Base-by-base conservation (phyloP, 495 filamentous ascomycete genomes). In the Lindgomyces ingoldianus region DNA sequence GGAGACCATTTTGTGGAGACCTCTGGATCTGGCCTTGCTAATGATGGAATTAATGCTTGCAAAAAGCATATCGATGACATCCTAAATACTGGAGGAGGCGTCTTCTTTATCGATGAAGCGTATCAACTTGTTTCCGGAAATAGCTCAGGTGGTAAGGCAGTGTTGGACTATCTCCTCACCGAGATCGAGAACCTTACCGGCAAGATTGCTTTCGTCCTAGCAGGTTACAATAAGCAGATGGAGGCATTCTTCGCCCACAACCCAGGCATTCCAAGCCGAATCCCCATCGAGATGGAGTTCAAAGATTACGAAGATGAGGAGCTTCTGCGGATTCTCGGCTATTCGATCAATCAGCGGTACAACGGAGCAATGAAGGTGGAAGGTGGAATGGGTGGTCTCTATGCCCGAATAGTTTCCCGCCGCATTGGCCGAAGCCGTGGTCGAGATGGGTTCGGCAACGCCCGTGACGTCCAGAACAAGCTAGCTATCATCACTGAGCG, bases 201-300 rank as follows among this genome's bases (percentile, higher is more conserved):
- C 0, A 90, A 90, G 72, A 73, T 93, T 11, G 86, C 89, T 0
- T 87, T 95, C 59, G 81, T 95, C 14, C 78, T 93, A 3, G 89
- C 90, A 0, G 90, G 91, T 0, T 93, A 93, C 74, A 82, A 82
- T 54, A 85, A 85, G 57, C 77, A 88, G 57, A 95, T 95, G 90
- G 89, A 93, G 71, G 79, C 78, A 10, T 91, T 95, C 74, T 91
- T 90, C 54, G 82, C 80, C 0, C 89, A 93, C 64, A 93, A 93
- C 58, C 88, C 86, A 0, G 89, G 91, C 1, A 73, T 94, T 9
- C 76, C 83, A 0, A 91, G 89, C 65, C 85, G 90, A 0, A 83
- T 94, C 58, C 91, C 90, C 0, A 75, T 85, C 41, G 72, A 78
- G 18, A 68, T 93, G 22, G 76, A 81, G 22, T 93, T 93, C 64